Evolutionary conservation across 441 rosid genomes (phyloP), one percentile per base, ranked within the genome.

Genomic region (Euphorbia schlechtendalii): DNA sequence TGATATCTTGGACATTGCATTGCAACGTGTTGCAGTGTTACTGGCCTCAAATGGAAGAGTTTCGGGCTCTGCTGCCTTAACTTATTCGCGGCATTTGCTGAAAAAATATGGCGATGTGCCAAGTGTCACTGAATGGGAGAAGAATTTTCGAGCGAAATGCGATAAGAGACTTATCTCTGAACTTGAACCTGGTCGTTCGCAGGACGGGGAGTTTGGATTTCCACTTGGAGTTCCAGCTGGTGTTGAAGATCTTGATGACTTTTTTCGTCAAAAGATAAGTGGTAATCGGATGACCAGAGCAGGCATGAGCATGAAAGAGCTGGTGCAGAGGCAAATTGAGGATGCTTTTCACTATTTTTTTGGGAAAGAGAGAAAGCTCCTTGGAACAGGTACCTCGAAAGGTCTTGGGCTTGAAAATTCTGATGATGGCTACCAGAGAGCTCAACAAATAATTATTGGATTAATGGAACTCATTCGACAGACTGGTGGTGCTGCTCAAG

Each of bases 401-500:
- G 72, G 69, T 56, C 73, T 77, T 41, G 75, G 76, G 51, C 13
- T 77, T 64, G 97, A 90, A 68, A 92, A 85, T 66, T 80, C 80
- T 58, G 90, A 88, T 61, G 89, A 87, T 59, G 96, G 82, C 59
- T 84, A 78, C 82, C 96, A 83, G 78, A 80, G 83, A 63, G 93
- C 98, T 60, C 97, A 96, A 69, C 93, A 86, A 72, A 86, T 92
- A 71, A 80, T 87, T 69, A 65, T 75, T 70, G 97, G 82, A 62
- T 71, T 96, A 53, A 77, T 83, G 96, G 96, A 90, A 2, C 86
- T 92, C 74, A 83, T 96, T 64, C 82, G 80, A 73, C 97, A 92
- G 80, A 88, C 91, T 40, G 97, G 96, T 30, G 98, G 99, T 74
- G 98, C 98, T 74, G 92, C 93, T 57, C 99, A 96, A 71, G 99